A percentile compares a stretch with the other conserved stretches of the same genome.
Conservation (phyloP, 768 basidiomycete genomes). For the Rubroboletus satanas region DNA sequence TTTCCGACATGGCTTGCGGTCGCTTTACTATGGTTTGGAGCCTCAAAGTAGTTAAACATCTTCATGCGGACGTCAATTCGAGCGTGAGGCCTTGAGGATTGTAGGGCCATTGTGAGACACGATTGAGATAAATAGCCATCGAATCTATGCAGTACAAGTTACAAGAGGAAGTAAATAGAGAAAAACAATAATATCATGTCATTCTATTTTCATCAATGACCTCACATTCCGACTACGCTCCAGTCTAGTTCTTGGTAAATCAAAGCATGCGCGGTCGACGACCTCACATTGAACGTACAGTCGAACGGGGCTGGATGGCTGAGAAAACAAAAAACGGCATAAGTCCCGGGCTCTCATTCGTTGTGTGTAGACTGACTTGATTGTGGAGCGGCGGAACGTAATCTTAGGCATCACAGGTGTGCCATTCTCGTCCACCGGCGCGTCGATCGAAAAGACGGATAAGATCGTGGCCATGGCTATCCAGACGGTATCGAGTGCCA, state of each 20-base stretch:
- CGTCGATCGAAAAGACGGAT: neutral
- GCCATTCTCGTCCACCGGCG: neutral
- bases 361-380: neutral
- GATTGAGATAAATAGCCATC: too few species aligned
- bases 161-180: neutral
- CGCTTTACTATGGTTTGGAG: too few species aligned
- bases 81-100: too few species aligned
- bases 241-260: conserved; percentile 2
- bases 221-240: neutral
- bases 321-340: neutral
- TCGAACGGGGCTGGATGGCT: conserved; percentile 1
- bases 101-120: too few species aligned
- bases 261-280: neutral
- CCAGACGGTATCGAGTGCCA: conserved; percentile 2
- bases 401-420: neutral
- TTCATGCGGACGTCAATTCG: too few species aligned
- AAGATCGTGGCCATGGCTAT: conserved; percentile 1
- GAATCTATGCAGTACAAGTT: neutral
- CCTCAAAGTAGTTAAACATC: too few species aligned
- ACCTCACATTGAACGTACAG: conserved; percentile 3
- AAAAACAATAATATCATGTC: neutral
- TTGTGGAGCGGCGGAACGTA: conserved; percentile 1
- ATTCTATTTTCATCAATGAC: neutral
- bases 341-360: neutral
- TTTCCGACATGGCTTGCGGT: too few species aligned